A percentile compares a stretch with the other conserved stretches of the same genome.
These are phyloP conservation scores for Poronia punctata DNA, from an alignment of 495 filamentous ascomycete species.

Conservation along the genomic window DNA sequence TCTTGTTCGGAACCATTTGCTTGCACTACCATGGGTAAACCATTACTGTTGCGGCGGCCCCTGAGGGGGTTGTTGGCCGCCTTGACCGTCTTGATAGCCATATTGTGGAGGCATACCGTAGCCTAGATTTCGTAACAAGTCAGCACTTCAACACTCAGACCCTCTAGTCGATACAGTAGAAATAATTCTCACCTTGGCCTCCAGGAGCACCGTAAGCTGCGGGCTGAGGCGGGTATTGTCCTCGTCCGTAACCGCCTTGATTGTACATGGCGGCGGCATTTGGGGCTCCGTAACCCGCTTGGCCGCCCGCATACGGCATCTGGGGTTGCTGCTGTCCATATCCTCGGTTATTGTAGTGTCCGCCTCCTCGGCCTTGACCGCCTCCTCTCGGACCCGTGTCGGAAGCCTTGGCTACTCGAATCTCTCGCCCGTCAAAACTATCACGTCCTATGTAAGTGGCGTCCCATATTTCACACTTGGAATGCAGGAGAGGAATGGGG, in stretches of 20 bases:
- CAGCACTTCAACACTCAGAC: too few species aligned
- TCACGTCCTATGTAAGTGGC: not conserved
- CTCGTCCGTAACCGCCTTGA: slow-evolving; percentile 18
- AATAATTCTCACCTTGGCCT: slow-evolving; percentile 36
- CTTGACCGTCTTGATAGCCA: slow-evolving; percentile 34
- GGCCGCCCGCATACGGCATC: slow-evolving; percentile 22
- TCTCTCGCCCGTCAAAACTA: slow-evolving; percentile 92
- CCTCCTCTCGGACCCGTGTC: slow-evolving; percentile 60
- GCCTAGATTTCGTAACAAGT: slow-evolving; percentile 12
- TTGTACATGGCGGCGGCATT: slow-evolving; percentile 19
- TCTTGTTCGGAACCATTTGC: not conserved
- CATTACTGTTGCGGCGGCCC: slow-evolving; percentile 27
- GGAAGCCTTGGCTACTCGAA: slow-evolving; percentile 94
- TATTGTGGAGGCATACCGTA: slow-evolving; percentile 20
- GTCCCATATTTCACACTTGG: not conserved
- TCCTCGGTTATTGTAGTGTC: slow-evolving; percentile 27
- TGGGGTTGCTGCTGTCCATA: slow-evolving; percentile 29
- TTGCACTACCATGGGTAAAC: not conserved
- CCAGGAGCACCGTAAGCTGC: slow-evolving; percentile 30
- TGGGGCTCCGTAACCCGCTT: slow-evolving; percentile 21
- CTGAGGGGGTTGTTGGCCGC: slow-evolving; percentile 24
- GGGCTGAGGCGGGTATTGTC: slow-evolving; percentile 24
- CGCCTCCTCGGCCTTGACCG: slow-evolving; percentile 38
- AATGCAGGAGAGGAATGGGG: not conserved
- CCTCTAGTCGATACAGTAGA: too few species aligned